phyloP scores from a whole-genome alignment of 1,284 basidiomycete species.

The Ganoderma leucocontextum region DNA sequence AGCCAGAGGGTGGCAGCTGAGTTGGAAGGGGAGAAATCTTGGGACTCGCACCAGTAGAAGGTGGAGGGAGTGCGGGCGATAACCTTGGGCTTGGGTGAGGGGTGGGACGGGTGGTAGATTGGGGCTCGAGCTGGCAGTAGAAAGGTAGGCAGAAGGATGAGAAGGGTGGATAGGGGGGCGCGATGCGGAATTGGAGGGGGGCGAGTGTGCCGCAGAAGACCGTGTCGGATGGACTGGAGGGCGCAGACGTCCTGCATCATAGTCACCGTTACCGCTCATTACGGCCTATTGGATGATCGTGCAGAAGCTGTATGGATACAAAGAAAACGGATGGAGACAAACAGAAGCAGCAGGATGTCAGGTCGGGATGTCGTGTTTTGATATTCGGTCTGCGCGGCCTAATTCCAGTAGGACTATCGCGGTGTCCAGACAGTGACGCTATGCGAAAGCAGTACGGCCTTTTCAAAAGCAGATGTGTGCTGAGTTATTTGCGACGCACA shows the following conservation, averaged over 20 bases:
- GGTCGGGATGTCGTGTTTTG: constrained; percentile 1
- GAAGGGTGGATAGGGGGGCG: constrained; percentile 4
- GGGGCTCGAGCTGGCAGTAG: neutral
- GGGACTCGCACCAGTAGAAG: too few relatives aligned
- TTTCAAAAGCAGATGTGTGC: too few relatives aligned
- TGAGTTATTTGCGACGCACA: neutral
- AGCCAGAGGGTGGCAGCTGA: neutral
- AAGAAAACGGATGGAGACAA: too few relatives aligned
- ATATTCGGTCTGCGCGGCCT: neutral
- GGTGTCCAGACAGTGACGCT: neutral
- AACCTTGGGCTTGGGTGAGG: neutral
- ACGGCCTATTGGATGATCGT: neutral
- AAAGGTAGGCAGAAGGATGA: neutral
- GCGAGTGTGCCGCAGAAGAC: neutral
- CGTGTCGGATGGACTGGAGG: constrained; percentile 9
- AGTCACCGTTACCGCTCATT: constrained; percentile 1
- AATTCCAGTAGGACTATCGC: neutral
- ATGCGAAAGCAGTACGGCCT: neutral
- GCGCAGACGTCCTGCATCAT: neutral
- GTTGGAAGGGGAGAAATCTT: neutral
- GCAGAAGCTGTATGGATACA: neutral
- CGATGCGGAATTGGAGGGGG: neutral
- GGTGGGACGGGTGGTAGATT: neutral
- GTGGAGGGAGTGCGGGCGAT: neutral
- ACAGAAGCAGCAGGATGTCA: neutral